These are phyloP conservation scores for Annulohypoxylon nitens DNA, from an alignment of 495 filamentous ascomycete genomes.

Conservation along the genomic window DNA sequence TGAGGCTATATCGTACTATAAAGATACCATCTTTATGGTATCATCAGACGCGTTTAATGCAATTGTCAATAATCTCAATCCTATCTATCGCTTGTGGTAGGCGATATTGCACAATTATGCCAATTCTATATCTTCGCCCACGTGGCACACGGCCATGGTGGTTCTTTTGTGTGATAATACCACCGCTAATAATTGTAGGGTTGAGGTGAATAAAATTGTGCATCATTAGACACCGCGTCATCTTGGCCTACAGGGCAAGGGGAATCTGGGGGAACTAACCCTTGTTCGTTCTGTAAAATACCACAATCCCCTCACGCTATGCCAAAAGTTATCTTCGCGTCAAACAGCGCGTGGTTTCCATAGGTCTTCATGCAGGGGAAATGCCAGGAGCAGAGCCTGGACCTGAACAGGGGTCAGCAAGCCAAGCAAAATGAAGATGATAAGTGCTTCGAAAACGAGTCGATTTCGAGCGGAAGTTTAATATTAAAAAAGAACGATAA, in stretches of 20 bases:
- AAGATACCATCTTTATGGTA: neutral
- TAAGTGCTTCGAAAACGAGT: slow-evolving; percentile 5
- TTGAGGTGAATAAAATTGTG: neutral
- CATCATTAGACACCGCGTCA: neutral
- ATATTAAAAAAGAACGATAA: slow-evolving; percentile 7
- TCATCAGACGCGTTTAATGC: neutral
- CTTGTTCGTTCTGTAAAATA: slow-evolving; percentile 4
- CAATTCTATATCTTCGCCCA: neutral
- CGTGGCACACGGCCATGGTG: neutral
- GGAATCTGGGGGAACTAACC: slow-evolving; percentile 16
- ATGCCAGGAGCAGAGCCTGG: slow-evolving; percentile 6
- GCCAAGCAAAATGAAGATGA: slow-evolving; percentile 2
- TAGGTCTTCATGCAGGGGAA: slow-evolving; percentile 24
- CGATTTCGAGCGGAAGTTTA: neutral
- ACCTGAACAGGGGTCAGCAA: neutral
- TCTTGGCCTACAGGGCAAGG: neutral
- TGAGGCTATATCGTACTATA: neutral
- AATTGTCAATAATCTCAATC: neutral
- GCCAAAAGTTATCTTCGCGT: slow-evolving; percentile 6
- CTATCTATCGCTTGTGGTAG: neutral
- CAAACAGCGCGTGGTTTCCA: slow-evolving; percentile 15
- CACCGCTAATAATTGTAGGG: neutral
- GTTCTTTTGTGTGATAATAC: slow-evolving; percentile 7
- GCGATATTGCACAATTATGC: neutral
- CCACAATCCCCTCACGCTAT: slow-evolving; percentile 35